These are phyloP conservation scores for Suhomyces tanzawaensis DNA, from an alignment of 805 yeast genomes.

Conservation along the genomic window DNA sequence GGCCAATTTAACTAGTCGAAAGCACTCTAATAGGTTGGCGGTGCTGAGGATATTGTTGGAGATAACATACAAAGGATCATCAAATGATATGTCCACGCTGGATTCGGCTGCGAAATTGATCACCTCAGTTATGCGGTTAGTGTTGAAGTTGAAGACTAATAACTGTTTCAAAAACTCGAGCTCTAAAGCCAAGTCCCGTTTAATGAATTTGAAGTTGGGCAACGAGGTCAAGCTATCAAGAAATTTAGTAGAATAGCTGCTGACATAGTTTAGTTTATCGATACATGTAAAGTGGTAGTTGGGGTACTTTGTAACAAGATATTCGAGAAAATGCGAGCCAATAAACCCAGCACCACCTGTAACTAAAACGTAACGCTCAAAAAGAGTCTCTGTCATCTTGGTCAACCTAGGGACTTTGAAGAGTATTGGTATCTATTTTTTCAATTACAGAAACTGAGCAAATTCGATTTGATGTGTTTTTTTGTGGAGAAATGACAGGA, in stretches of 20 bases:
- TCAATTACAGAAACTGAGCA: not conserved
- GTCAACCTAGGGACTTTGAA: too few species aligned
- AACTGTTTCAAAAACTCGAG: constrained; percentile 16
- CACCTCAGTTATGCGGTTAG: constrained; percentile 29
- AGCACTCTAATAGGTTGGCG: constrained; percentile 45
- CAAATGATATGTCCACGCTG: constrained; percentile 52
- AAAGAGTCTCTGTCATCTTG: too few species aligned
- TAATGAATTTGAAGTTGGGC: constrained; percentile 22
- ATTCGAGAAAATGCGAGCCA: constrained; percentile 47
- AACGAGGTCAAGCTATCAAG: constrained; percentile 8
- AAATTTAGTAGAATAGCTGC: constrained; percentile 27
- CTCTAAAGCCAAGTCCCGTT: constrained; percentile 37
- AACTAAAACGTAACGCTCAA: constrained; percentile 31
- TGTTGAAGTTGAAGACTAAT: constrained; percentile 13
- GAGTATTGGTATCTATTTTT: too few species aligned
- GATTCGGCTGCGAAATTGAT: constrained; percentile 56
- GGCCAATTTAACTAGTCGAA: constrained; percentile 15
- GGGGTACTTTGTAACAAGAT: constrained; percentile 29
- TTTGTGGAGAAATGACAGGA: not conserved
- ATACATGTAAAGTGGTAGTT: constrained; percentile 38
- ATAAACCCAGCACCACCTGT: constrained; percentile 62
- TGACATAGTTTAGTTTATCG: constrained; percentile 48
- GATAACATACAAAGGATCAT: constrained; percentile 42
- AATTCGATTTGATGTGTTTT: not conserved
- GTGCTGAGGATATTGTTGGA: constrained; percentile 46